Evolutionary conservation across 1,139 yeast genomes (phyloP), one percentile per base, ranked within the genome.

Genomic region (Scheffersomyces parashehatae): DNA sequence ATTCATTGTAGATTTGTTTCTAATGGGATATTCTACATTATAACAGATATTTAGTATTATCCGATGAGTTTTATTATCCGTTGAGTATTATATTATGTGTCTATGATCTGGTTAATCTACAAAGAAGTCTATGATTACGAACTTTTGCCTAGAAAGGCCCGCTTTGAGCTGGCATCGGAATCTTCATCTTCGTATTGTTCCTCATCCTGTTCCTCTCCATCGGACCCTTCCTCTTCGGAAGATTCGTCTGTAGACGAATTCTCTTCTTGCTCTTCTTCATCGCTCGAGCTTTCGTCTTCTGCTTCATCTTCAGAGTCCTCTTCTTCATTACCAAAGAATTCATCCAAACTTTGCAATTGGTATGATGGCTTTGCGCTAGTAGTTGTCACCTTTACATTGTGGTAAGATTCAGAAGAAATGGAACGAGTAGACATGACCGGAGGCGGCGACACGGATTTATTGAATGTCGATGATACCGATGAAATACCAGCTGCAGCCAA

Each of bases 311-410:
- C 88, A 56, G 89, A 85, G 3, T 53, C 51, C 1, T 70, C 74
- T 6, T 75, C 75, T 40, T 81, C 85, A 14, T 55, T 56, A 0
- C 86, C 88, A 56, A 90, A 85, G 60, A 89, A 89, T 48, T 90
- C 97, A 56, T 90, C 97, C 50, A 90, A 68, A 46, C 89, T 88
- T 63, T 86, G 96, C 39, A 86, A 68, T 51, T 78, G 79, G 56
- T 83, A 69, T 0, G 75, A 54, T 63, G 79, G 59, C 41, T 58
- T 62, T 36, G 31, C 13, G 28, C 35, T 37, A 37, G 28, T 42
- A 28, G 12, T 35, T 15, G 26, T 5, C 26, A 8, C 8, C 11
- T 20, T 15, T 11, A 20, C 16, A 24, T 39, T 37, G 14, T 50
- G 54, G 37, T 52, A 54, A 10, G 53, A 59, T 24, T 51, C 52